Evolutionary conservation across 208 protist species (phyloP), one percentile per base, ranked within the genome.

Genomic region (Leishmania guyanensis): DNA sequence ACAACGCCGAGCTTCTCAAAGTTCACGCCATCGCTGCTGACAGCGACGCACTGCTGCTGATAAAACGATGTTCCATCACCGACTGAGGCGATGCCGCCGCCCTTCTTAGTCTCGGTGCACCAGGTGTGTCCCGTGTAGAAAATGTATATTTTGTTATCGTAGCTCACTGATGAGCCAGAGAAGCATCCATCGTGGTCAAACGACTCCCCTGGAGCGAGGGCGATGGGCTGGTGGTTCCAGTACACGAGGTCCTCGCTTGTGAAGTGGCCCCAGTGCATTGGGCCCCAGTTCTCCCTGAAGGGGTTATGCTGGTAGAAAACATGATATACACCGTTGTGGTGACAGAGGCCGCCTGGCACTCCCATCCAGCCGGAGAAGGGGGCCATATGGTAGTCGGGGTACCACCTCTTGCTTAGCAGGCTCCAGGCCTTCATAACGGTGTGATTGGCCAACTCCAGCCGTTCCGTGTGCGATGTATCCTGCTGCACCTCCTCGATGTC

Each of bases 81-180:
- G 36, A 39, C 36, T 39, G 36, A 39, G 36, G 36, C 36, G 36
- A 0, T 0, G 36, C 77, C 43, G 78, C 77, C 56, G 60, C 26
- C 78, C 20, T 76, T 80, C n/a, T 80, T 72, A 33, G 54, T 46
- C 48, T 68, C 76, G 8, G 77, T 73, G 5, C 69, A 36, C 88
- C 88, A 91, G 6, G 64, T 64, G 79, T 91, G 83, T n/a, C 88
- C 88, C 20, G 88, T 91, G 76, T 91, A 91, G 79, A 91, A 91
- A 50, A 89, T 53, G 75, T 91, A 91, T 5, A 91, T 53, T 70
- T 80, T 83, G 60, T 82, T 78, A n/a, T 90, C 33, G 65, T 84
- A 64, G 20, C 83, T 84, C 33, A 91, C 86, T 5, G 86, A 73
- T 12, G 86, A 84, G 62, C 88, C 88, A 29, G 88, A 91, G 86